These are phyloP conservation scores for Pugionium cornutum DNA, from an alignment of 345 rosid species.

Conservation along the genomic window DNA sequence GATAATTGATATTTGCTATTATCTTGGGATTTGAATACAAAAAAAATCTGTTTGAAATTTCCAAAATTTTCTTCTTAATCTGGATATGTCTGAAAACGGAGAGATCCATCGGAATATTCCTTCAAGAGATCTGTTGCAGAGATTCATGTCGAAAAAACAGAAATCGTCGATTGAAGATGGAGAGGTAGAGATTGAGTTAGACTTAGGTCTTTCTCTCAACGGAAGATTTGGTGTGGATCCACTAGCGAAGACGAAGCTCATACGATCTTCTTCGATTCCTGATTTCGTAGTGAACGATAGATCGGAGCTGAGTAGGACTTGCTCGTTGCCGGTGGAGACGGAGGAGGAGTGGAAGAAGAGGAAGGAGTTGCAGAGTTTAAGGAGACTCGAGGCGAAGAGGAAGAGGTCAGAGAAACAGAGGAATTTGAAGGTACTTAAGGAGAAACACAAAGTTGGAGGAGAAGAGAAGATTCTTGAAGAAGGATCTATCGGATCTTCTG, in stretches of 20 bases:
- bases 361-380: conserved; percentile 59
- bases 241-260: conserved; percentile 46
- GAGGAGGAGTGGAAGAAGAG: conserved; percentile 78
- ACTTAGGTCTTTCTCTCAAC: conserved; percentile 71
- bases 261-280: conserved; percentile 61
- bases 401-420: conserved; percentile 75
- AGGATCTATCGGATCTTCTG: conserved; percentile 60
- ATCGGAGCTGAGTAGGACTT: conserved; percentile 53
- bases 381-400: conserved; percentile 80
- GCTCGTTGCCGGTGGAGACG: conserved; percentile 63
- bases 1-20: conserved; percentile 24
- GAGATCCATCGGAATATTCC: conserved; percentile 34
- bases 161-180: conserved; percentile 27
- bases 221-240: conserved; percentile 88
- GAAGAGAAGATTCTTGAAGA: conserved; percentile 43
- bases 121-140: conserved; percentile 47
- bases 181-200: conserved; percentile 67
- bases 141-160: conserved; percentile 42
- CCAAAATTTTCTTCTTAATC: neutral
- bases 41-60: neutral
- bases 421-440: conserved; percentile 42
- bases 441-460: conserved; percentile 25
- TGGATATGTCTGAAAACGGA: conserved; percentile 38
- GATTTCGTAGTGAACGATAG: conserved; percentile 49
- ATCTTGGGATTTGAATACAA: conserved; percentile 28